Evolutionary conservation across 768 basidiomycete species (phyloP), one percentile per base, ranked within the genome.

Genomic region (Rubroboletus satanas): DNA sequence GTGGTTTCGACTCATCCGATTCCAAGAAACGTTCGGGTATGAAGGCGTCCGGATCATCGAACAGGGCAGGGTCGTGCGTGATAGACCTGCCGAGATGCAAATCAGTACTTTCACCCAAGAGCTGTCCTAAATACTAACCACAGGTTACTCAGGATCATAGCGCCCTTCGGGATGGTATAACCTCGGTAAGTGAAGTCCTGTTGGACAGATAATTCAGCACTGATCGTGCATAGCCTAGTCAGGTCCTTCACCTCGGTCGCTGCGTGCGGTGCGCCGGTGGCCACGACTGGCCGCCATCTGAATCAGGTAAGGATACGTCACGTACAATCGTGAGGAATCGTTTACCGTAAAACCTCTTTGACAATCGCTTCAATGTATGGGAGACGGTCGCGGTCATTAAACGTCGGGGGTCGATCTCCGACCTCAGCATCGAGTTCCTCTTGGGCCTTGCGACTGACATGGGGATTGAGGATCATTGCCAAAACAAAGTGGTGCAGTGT

Each of bases 1-100:
- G 29, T n/a, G 28, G 31, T 12, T 47, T 55, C 2, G 53, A 28
- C 1, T 41, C 49, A n/a, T 49, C 46, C 7, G 46, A 45, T 12
- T 56, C 41, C 39, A 60, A 14, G 35, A 60, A 60, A 5, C 59
- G 54, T 12, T 60, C 59, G 3, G 59, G 59, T 10, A 61, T 60
- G 23, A 60, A 60, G 2, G 59, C 54, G 2, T 61, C 59, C 12
- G 59, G 53, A 21, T 56, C 41, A 28, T 57, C 56, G 14, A 57
- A 57, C 5, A 57, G 52, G 2, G 35, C 31, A 11, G 56, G 46
- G 36, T 57, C 56, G 4, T 57, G 52, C 21, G 56, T 54, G 39
- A 56, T 53, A 14, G 51, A 56, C 53, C 53, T 36, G 11, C 6
- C 26, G 48, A 18, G 7, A n/a, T 36, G 26, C n/a, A 18, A 26